Base-by-base conservation (phyloP, 2,329 filamentous ascomycete genomes). In the Aspergillus nomiae region DNA sequence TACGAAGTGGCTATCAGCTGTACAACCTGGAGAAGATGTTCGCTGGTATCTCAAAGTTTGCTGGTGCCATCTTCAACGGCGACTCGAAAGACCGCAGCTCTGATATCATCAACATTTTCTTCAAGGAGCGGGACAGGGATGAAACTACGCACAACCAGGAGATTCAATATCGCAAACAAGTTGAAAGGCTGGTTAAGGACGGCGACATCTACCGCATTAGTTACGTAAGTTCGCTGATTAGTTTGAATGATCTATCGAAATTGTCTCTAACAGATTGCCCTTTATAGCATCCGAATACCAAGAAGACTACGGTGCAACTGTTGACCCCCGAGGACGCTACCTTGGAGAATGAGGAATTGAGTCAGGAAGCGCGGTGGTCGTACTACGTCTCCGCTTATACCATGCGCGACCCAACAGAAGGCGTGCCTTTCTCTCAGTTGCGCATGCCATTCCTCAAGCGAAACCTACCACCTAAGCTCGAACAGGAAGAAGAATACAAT, bases 301-400 rank as follows among this genome's bases (percentile, higher is more conserved):
- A 85, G 63, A 87, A 91, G 73, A 88, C 90, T 38, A 89, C 87
- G 1, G 84, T 96, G 12, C 92, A 92, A 46, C 90, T 96, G 0
- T 92, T 97, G 76, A 93, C 95, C 70, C 90, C 90, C 73, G 92
- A 96, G 68, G 92, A 97, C 69, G 90, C 83, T 1, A 89, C 87
- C 0, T 84, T 97, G 82, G 90, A 95, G 73, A 87, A 89, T 57
- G 89, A 90, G 61, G 89, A 92, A 65, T 85, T 88, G 28, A 85
- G 83, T 58, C 78, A 82, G 4, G 84, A 88, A 67, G 84, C 85
- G 65, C 82, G 88, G 45, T 99, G 95, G 95, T 92, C 94, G 71
- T 96, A 96, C 80, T 99, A 99, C 76, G 92, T 97, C 62, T 94
- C 94, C 21, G 93, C 94, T 0, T 98, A 91, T 77, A 91, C 92